Percentiles rank a stretch among this genome's conserved stretches.
phyloP scores from a whole-genome alignment of 441 rosid genomes.

The Sinapis alba region DNA sequence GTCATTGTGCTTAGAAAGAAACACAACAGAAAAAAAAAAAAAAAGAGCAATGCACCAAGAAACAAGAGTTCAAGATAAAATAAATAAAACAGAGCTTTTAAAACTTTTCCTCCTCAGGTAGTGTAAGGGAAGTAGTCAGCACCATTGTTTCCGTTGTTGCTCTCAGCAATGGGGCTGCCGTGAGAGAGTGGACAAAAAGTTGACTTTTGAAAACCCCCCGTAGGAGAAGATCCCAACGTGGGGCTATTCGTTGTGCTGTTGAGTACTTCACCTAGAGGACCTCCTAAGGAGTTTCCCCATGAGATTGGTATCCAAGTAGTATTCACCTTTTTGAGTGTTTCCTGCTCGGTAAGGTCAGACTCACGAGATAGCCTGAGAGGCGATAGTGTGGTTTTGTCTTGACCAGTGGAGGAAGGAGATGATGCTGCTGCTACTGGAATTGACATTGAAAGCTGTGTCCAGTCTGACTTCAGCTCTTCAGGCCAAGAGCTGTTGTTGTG shows the following conservation, averaged over 20 bases:
- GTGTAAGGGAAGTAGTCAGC: conserved; percentile 44
- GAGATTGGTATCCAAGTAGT: conserved; percentile 68
- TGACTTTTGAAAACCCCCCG: conserved; percentile 71
- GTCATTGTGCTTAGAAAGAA: background rate
- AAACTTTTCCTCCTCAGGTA: conserved; percentile 2
- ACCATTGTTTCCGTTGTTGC: conserved; percentile 44
- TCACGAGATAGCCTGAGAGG: conserved; percentile 62
- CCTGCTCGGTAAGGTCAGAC: conserved; percentile 40
- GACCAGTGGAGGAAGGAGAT: conserved; percentile 46
- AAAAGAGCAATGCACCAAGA: conserved; percentile 7
- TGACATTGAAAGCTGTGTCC: conserved; percentile 85
- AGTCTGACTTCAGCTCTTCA: conserved; percentile 59
- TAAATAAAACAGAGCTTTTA: background rate
- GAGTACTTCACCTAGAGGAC: conserved; percentile 82
- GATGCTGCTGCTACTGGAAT: conserved; percentile 48
- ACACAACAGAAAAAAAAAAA: background rate
- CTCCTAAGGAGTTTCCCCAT: conserved; percentile 81
- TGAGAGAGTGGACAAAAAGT: conserved; percentile 71
- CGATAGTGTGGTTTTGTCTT: conserved; percentile 49
- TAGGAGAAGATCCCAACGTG: conserved; percentile 60
- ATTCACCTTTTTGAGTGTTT: conserved; percentile 50
- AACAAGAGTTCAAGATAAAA: background rate
- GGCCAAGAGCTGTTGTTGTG: conserved; percentile 57
- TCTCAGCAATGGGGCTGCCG: conserved; percentile 63
- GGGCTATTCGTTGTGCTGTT: conserved; percentile 58